Base-by-base conservation (phyloP, 345 rosid genomes). In the Populus simonii region DNA sequence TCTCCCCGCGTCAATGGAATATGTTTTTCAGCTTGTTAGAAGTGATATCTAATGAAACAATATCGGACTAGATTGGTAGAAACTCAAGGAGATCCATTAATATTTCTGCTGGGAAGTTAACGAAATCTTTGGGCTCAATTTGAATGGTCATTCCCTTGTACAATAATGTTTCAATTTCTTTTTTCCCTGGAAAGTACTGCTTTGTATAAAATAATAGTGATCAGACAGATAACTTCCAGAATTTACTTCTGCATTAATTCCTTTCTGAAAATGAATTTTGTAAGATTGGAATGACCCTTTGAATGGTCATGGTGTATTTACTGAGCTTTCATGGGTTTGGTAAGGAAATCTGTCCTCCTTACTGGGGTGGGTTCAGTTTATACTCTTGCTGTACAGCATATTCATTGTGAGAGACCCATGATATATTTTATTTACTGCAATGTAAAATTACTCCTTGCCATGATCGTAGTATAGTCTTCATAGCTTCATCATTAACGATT, bases 171-270 rank as follows among this genome's bases (percentile, higher is more conserved):
- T 13, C 51, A 11, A 11, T 45, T 13, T 45, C 17, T 45, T 45
- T 31, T 31, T 31, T 1, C 38, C 10, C 23, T 15, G 31, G 2
- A 17, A 61, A 41, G 35, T 38, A 27, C 53, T 41, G 76, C 2
- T 36, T 41, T 11, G 59, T 62, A 61, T 73, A 51, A 83, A 78
- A 78, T 78, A 75, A 74, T 72, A 80, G 36, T 77, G 85, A 87
- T 75, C 81, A 63, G 88, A 85, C 83, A 74, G 81, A 74, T 83
- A 82, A 45, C 87, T 59, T 51, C 85, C 85, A 17, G 47, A 81
- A 83, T 80, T 83, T 78, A 83, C 84, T 78, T 39, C 79, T 22
- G 76, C 66, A 45, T 45, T 45, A 45, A 82, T 70, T 77, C 66
- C 74, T 67, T 68, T 63, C 74, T 74, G 23, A 59, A 79, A 69